phyloP scores from a whole-genome alignment of 345 rosid species.

The Pistacia atlantica region DNA sequence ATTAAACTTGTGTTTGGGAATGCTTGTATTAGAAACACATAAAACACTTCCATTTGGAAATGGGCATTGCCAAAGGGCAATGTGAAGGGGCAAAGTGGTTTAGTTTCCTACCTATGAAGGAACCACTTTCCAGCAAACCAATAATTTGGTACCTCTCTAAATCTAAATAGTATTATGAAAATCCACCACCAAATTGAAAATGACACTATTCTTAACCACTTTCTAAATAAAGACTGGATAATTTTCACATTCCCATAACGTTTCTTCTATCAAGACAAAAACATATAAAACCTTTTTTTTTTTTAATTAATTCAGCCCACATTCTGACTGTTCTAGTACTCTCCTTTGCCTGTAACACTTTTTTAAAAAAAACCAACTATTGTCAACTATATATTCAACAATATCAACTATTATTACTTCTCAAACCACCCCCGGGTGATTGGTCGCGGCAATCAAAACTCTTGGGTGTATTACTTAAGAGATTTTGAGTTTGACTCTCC shows the following conservation, averaged over 20 bases:
- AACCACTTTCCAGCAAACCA: slow-evolving; percentile 8
- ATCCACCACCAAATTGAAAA: slow-evolving; percentile 6
- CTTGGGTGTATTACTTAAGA: no score
- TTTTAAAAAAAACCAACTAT: no score
- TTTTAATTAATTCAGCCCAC: not conserved
- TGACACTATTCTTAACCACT: not conserved
- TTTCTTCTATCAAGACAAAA: not conserved
- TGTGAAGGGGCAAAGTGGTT: not conserved
- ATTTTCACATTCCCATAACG: not conserved
- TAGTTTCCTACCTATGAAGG: slow-evolving; percentile 3
- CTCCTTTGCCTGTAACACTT: no score
- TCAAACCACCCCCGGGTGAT: no score
- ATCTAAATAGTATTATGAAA: not conserved
- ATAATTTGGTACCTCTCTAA: not conserved
- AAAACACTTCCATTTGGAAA: no score
- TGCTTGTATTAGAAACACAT: no score
- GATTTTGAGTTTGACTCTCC: no score
- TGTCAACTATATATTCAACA: not conserved
- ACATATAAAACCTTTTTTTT: not conserved
- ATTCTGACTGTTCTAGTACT: no score
- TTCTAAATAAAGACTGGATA: not conserved
- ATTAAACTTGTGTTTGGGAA: no score
- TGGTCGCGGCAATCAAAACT: no score
- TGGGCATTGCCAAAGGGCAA: no score
- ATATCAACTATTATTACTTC: no score